Base-by-base conservation (phyloP, 2,329 filamentous ascomycete species). In the Hymenoscyphus occultus region DNA sequence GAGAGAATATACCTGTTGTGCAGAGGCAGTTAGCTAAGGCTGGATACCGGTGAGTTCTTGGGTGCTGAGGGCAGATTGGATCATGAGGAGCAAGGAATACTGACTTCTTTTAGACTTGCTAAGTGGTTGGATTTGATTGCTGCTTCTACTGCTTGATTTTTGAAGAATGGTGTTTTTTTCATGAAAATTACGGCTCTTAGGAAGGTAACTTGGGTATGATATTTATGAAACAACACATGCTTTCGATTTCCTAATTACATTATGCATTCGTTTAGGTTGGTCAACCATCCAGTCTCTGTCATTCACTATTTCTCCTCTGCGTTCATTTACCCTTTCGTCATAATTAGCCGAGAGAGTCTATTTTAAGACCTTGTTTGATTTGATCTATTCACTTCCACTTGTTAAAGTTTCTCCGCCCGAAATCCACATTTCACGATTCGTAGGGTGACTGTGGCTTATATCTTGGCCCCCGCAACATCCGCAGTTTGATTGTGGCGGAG, bases 121-220 rank as follows among this genome's bases (percentile, higher is more conserved):
- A 84, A 83, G n/a, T 91, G 86, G 86, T 77, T 91, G 68, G 86
- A 90, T 72, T 77, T 82, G 70, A 86, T 90, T 71, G 84, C 80
- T 5, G 70, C 69, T 9, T 71, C 70, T 4, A 65, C 45, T 9
- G 67, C 65, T 51, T 61, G 32, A 60, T 14, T 31, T 14, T 28
- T 62, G 35, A 32, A 14, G 32, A 35, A 10, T 22, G 12, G 35
- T 5, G 0, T 22, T 19, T n/a, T 45, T 35, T 35, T 28, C 28
- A 28, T 35, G 35, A 35, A 35, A 10, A 35, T 35, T 35, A 35
- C 6, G 9, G 35, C 9, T 35, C 6, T 35, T 7, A 10, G 9
- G 5, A 35, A 35, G 35, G 35, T 35, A 35, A 35, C 48, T 54
- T 19, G 19, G 19, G 19, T 13, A 28, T 22, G 10, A 12, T 54